Evolutionary conservation across 805 yeast species (phyloP), one percentile per base, ranked within the genome.

Genomic region (Brettanomyces bruxellensis): DNA sequence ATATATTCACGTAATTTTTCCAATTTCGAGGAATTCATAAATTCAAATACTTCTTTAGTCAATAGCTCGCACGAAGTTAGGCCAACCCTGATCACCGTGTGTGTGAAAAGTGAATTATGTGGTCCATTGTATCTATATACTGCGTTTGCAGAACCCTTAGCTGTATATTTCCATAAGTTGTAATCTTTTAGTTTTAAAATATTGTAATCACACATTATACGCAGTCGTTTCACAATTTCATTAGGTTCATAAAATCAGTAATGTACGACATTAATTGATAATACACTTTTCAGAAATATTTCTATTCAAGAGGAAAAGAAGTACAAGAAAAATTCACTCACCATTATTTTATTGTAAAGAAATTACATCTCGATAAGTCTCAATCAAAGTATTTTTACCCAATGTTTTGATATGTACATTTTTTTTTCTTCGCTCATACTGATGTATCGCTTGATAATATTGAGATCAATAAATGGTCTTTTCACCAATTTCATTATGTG

Each of bases 401-500:
- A 81, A 76, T 80, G 83, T 30, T 70, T 64, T 6, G 81, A 74
- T 34, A 81, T 65, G 36, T 68, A 69, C 36, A 64, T 69, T 61
- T 81, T 76, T 52, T 76, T 73, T 44, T 76, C 83, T 43, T 78
- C 78, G 45, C 77, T 78, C 55, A 85, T 59, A 32, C 67, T 68
- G 25, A 78, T 68, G 55, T 78, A 85, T 41, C 69, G 60, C 48
- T 68, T 70, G 42, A 85, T 69, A 43, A 83, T 66, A 38, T 75
- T 79, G 51, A 73, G 75, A 54, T 85, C 91, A 45, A 85, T 69
- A 45, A 84, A 66, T 0, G 89, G 89, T 53, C 85, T 77, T 45
- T 72, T 66, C 13, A 75, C 71, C 32, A 66, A 68, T 13, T 67
- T 60, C 45, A 57, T 64, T 3, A 64, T 52, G 28, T 65, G 51